Percentiles rank a stretch among this genome's conserved stretches.
Conservation (phyloP, 768 basidiomycete species). For the Coprinellus micaceus region DNA sequence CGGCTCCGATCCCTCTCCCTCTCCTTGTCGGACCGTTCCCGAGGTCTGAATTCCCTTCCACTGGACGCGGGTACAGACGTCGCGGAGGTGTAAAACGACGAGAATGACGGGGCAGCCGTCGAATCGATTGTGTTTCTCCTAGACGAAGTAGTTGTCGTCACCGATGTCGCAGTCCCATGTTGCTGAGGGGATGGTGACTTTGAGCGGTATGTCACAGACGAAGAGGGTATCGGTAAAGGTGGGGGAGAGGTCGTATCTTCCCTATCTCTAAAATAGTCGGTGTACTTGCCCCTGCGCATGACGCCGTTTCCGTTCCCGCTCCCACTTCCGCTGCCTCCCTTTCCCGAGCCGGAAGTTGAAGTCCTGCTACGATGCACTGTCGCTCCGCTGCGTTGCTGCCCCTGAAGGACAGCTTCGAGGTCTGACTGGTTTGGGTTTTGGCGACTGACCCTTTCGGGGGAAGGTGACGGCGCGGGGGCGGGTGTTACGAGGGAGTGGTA, state of each 20-base stretch:
- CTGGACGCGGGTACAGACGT: background rate
- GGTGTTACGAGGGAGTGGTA: background rate
- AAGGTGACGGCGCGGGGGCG: background rate
- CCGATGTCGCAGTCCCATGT: background rate
- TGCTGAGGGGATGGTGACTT: background rate
- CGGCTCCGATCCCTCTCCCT: background rate
- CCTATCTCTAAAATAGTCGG: background rate
- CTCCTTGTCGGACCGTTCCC: background rate
- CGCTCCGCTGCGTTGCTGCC: background rate
- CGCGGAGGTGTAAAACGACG: background rate
- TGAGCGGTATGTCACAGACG: background rate
- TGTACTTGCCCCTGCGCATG: constrained; percentile 1
- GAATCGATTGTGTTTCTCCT: constrained; percentile 2
- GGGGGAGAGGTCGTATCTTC: background rate
- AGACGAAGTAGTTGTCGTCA: background rate
- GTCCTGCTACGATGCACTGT: background rate
- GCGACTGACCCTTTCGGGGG: background rate
- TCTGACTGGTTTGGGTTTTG: background rate
- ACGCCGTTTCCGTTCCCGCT: background rate
- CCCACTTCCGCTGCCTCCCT: background rate
- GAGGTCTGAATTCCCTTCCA: background rate
- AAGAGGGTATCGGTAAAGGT: background rate
- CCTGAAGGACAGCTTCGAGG: background rate
- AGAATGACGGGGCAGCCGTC: background rate
- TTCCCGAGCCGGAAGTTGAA: background rate